Conservation (phyloP, 495 filamentous ascomycete species). For the Penicillium malachiteum region DNA sequence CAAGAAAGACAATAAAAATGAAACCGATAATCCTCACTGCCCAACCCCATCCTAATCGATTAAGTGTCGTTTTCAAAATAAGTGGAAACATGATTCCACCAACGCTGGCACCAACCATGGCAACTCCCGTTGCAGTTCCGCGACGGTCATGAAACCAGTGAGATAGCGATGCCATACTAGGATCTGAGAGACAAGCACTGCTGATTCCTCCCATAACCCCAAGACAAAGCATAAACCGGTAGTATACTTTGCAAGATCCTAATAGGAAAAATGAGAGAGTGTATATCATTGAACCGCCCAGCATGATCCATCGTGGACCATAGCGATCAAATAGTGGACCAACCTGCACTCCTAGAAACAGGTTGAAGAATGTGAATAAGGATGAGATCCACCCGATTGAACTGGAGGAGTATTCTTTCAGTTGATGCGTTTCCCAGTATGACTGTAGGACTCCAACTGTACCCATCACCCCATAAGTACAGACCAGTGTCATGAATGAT, state of each 20-base stretch:
- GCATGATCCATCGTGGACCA: constrained; percentile 51
- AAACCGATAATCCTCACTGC: constrained; percentile 55
- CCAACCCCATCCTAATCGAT: constrained; percentile 56
- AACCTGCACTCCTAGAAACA: constrained; percentile 58
- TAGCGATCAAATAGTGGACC: constrained; percentile 62
- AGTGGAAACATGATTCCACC: constrained; percentile 63
- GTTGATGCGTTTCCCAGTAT: constrained; percentile 56
- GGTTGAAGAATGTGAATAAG: constrained; percentile 58
- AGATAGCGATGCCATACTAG: constrained; percentile 25
- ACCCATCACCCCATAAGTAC: constrained; percentile 58
- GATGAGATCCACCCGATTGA: constrained; percentile 64
- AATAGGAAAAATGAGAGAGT: constrained; percentile 53
- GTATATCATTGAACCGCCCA: constrained; percentile 48
- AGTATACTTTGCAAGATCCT: constrained; percentile 51
- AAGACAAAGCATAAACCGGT: constrained; percentile 62
- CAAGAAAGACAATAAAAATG: constrained; percentile 50
- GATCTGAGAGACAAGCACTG: constrained; percentile 55
- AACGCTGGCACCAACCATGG: constrained; percentile 27
- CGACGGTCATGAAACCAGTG: constrained; percentile 32
- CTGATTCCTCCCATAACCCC: constrained; percentile 54
- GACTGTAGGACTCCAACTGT: constrained; percentile 59
- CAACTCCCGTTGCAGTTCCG: constrained; percentile 30
- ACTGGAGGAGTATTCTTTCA: constrained; percentile 46
- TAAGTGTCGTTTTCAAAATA: constrained; percentile 46
- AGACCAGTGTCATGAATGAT: constrained; percentile 56